Percentiles rank a stretch among this genome's conserved stretches.
These are phyloP conservation scores for Phytophthora pinifolia DNA, from an alignment of 352 stramenopile genomes.

Conservation along the genomic window DNA sequence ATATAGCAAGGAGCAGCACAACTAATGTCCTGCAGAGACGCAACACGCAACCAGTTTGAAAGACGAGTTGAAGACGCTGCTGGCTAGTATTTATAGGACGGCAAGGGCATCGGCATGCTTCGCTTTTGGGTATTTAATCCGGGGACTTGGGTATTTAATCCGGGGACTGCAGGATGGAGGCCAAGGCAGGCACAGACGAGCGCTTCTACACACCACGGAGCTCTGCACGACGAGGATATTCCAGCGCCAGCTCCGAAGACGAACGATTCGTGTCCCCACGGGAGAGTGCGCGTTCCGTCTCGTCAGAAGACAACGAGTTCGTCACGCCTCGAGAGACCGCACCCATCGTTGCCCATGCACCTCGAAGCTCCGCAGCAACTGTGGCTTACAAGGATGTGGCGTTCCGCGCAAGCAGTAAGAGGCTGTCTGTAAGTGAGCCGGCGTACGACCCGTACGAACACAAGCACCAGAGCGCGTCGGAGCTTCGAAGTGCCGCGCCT, in stretches of 20 bases:
- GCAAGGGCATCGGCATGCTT: neutral
- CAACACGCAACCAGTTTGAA: slow-evolving; percentile 36
- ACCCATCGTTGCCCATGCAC: neutral
- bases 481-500: slow-evolving; percentile 18
- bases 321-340: slow-evolving; percentile 48
- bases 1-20: slow-evolving; percentile 14
- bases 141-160: no score
- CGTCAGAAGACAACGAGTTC: slow-evolving; percentile 67
- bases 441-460: slow-evolving; percentile 31
- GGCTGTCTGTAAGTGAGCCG: slow-evolving; percentile 10
- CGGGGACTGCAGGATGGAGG: slow-evolving; percentile 37
- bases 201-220: slow-evolving; percentile 67
- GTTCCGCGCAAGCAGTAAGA: slow-evolving; percentile 27
- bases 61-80: slow-evolving; percentile 15
- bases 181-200: slow-evolving; percentile 46
- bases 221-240: slow-evolving; percentile 58
- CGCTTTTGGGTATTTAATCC: neutral
- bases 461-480: slow-evolving; percentile 28
- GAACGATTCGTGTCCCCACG: slow-evolving; percentile 62
- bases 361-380: slow-evolving; percentile 3
- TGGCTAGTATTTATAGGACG: no score
- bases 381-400: slow-evolving; percentile 25
- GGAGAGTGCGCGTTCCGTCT: slow-evolving; percentile 56
- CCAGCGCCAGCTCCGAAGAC: slow-evolving; percentile 53
- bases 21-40: slow-evolving; percentile 20